A percentile compares a stretch with the other conserved stretches of the same genome.
phyloP scores from a whole-genome alignment of 345 rosid genomes.

The Gossypioides kirkii region DNA sequence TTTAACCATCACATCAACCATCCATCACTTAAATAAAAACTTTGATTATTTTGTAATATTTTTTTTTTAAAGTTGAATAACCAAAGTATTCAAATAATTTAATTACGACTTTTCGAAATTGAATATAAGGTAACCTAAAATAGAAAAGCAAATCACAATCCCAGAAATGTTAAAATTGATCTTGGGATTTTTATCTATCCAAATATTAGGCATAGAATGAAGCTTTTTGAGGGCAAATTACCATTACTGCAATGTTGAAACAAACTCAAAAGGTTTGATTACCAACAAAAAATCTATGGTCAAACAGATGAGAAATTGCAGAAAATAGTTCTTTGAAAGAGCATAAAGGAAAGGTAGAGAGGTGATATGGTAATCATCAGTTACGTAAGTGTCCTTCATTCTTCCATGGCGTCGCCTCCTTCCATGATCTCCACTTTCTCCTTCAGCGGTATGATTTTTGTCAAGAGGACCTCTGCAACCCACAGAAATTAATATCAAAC shows the following conservation, averaged over 20 bases:
- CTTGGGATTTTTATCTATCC: not conserved
- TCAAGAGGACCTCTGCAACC: slow-evolving; percentile 59
- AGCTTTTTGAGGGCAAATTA: not conserved
- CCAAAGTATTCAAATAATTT: too few relatives aligned
- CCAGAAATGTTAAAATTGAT: not conserved
- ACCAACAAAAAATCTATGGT: slow-evolving; percentile 4
- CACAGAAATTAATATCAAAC: slow-evolving; percentile 10
- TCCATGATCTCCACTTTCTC: slow-evolving; percentile 50
- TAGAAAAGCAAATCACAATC: not conserved
- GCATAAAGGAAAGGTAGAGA: not conserved
- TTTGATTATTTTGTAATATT: too few relatives aligned
- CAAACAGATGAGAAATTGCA: not conserved
- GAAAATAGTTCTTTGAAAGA: not conserved
- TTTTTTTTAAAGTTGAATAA: too few relatives aligned
- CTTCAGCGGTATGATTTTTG: slow-evolving; percentile 59
- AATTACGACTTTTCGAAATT: too few relatives aligned
- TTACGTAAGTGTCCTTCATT: slow-evolving; percentile 23
- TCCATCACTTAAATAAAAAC: too few relatives aligned
- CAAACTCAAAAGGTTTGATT: not conserved
- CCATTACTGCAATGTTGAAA: not conserved
- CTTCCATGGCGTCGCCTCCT: slow-evolving; percentile 84
- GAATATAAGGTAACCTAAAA: too few relatives aligned
- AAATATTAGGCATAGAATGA: not conserved
- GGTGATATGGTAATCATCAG: not conserved
- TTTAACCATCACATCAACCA: too few relatives aligned